Evolutionary conservation across 2,329 filamentous ascomycete species (phyloP).

Genomic region (Tolypocladium ovalisporum): DNA sequence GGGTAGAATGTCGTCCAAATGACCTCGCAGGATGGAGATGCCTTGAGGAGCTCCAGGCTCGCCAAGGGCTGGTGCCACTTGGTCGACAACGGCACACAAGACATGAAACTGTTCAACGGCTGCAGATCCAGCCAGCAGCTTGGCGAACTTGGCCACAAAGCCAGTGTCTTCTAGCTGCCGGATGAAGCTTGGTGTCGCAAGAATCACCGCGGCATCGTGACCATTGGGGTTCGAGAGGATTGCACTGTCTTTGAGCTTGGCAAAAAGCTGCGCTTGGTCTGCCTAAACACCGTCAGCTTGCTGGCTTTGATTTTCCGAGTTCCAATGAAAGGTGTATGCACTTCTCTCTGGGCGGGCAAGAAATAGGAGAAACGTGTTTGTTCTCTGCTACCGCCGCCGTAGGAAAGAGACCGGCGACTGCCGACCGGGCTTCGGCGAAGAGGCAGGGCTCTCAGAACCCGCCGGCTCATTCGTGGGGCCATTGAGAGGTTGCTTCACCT

Average conservation of each 20-base stretch:
- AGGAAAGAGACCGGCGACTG: constrained; percentile 6
- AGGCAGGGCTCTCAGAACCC: constrained; percentile 9
- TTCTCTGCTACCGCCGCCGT: constrained; percentile 1
- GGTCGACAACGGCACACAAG: constrained; percentile 45
- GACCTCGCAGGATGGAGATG: constrained; percentile 40
- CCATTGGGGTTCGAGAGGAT: constrained; percentile 15
- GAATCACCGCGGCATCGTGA: constrained; percentile 34
- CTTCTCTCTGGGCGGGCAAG: constrained; percentile 4
- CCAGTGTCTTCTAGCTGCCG: constrained; percentile 32
- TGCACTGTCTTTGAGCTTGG: constrained; percentile 10
- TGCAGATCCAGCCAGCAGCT: constrained; percentile 32
- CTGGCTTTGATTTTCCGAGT: background rate
- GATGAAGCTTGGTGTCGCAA: constrained; percentile 38
- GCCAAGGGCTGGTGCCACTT: constrained; percentile 28
- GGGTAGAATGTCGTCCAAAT: constrained; percentile 29
- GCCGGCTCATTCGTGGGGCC: constrained; percentile 8
- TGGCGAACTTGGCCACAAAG: constrained; percentile 31
- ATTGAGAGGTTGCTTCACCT: constrained; percentile 4
- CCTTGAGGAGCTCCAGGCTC: constrained; percentile 25
- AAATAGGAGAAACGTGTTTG: constrained; percentile 13
- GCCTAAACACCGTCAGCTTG: constrained; percentile 1
- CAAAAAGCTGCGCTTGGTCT: constrained; percentile 8
- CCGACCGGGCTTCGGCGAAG: background rate
- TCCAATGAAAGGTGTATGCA: background rate
- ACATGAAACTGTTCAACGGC: constrained; percentile 32